Conservation (phyloP, 2,329 filamentous ascomycete genomes). For the Verticillium alfalfae region DNA sequence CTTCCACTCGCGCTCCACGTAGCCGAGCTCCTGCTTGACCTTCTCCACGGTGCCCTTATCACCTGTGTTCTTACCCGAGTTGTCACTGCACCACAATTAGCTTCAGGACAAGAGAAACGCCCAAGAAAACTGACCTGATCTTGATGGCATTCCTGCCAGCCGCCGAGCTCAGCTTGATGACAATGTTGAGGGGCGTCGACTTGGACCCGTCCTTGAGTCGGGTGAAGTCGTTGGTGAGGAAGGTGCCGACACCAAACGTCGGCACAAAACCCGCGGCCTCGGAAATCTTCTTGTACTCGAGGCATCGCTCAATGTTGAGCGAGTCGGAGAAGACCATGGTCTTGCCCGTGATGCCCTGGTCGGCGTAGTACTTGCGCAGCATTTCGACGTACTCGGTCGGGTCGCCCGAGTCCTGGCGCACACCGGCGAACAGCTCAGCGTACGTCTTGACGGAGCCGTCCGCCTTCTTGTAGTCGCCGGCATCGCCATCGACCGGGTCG, state of each 20-base stretch:
- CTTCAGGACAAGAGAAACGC: conserved; percentile 45
- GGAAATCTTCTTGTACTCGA: conserved; percentile 82
- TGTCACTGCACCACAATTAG: conserved; percentile 47
- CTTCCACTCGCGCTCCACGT: conserved; percentile 78
- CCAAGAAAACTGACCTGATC: conserved; percentile 50
- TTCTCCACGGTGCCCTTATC: conserved; percentile 71
- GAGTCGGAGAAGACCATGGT: conserved; percentile 94
- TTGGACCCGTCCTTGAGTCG: conserved; percentile 69
- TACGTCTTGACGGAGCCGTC: conserved; percentile 54
- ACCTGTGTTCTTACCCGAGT: conserved; percentile 90
- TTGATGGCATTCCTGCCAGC: conserved; percentile 80
- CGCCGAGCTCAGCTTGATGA: conserved; percentile 91
- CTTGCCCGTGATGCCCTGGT: conserved; percentile 66
- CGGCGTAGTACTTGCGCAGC: conserved; percentile 77
- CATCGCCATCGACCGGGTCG: conserved; percentile 35
- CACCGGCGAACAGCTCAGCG: conserved; percentile 75
- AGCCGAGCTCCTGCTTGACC: conserved; percentile 82
- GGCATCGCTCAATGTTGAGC: conserved; percentile 81
- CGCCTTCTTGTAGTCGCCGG: conserved; percentile 29
- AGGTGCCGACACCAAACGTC: conserved; percentile 92
- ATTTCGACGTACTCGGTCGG: conserved; percentile 72
- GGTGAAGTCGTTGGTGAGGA: conserved; percentile 91
- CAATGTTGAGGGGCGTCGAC: conserved; percentile 89
- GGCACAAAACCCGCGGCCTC: conserved; percentile 77
- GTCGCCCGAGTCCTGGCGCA: conserved; percentile 87